Evolutionary conservation across 2,329 filamentous ascomycete genomes (phyloP), one percentile per base, ranked within the genome.

Genomic region (Penicillium sp.): DNA sequence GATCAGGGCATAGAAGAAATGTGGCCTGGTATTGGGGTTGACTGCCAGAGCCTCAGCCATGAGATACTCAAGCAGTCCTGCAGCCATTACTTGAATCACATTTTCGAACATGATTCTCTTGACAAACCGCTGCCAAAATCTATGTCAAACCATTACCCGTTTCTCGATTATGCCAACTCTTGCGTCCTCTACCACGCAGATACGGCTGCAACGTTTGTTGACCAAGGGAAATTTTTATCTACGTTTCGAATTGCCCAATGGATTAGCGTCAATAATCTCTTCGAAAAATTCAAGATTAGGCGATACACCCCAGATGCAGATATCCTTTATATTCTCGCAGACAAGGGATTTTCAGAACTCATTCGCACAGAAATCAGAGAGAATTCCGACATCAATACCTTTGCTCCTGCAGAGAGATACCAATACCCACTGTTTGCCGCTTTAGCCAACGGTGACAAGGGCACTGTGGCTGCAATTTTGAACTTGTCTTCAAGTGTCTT

Each of bases 61-160:
- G 74, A 81, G 1, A 62, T 48, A 16, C 63, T 82, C 5, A 82
- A 77, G 55, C 44, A 72, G 18, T 58, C 59, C 40, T 65, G 62
- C 42, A 36, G 37, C 14, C 14, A 43, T 1, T 60, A 61, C 19
- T 44, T 52, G 14, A 48, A 34, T 31, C 46, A 55, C 33, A 14
- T 1, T n/a, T 31, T 37, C 8, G 11, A 46, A 14, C n/a, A 11
- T 11, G 11, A n/a, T 3, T 26, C 19, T 11, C 18, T 48, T 24
- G 6, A 5, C 14, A 29, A 31, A 14, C 2, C 29, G 13, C 16
- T 14, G 6, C 21, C 24, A 5, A 24, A 26, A 37, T 11, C 31
- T n/a, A n/a, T n/a, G n/a, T 8, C 19, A 13, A 49, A 1, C 16
- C 28, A 3, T 5, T 58, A 53, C 21, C 57, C 56, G 1, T 81